phyloP scores from a whole-genome alignment of 371 early-diverging fungal genomes.

The Mortierella sp. region DNA sequence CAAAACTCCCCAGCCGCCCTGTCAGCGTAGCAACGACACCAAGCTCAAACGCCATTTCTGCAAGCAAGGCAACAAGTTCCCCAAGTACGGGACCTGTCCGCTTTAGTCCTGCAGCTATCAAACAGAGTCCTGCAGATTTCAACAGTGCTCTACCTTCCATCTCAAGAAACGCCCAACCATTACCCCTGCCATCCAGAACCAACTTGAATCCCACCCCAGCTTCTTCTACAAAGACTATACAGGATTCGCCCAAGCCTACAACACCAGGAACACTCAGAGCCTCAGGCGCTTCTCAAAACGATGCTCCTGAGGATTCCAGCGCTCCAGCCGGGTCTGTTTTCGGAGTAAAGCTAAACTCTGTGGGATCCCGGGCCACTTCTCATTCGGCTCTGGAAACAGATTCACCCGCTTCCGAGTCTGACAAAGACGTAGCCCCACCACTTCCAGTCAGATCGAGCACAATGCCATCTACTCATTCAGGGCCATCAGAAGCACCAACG shows the following conservation, averaged over 20 bases:
- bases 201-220: not conserved
- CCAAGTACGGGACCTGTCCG: constrained; percentile 31
- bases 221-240: not conserved
- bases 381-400: not conserved
- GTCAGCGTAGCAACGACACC: not conserved
- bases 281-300: not conserved
- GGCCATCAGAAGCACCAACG: not conserved
- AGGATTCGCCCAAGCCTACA: constrained; percentile 6
- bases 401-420: not conserved
- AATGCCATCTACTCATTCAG: constrained; percentile 11
- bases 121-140: not conserved
- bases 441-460: constrained; percentile 48
- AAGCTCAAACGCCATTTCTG: not conserved
- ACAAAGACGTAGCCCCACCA: constrained; percentile 22
- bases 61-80: not conserved
- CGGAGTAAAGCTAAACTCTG: constrained; percentile 35
- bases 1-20: constrained; percentile 34
- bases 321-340: constrained; percentile 19
- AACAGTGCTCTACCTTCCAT: constrained; percentile 28
- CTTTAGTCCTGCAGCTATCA: constrained; percentile 20
- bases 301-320: not conserved
- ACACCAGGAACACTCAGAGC: not conserved
- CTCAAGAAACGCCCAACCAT: constrained; percentile 34
- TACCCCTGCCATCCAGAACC: constrained; percentile 35
- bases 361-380: constrained; percentile 10